Evolutionary conservation across 2,329 filamentous ascomycete genomes (phyloP), one percentile per base, ranked within the genome.

Genomic region (Aspergillus terreus): DNA sequence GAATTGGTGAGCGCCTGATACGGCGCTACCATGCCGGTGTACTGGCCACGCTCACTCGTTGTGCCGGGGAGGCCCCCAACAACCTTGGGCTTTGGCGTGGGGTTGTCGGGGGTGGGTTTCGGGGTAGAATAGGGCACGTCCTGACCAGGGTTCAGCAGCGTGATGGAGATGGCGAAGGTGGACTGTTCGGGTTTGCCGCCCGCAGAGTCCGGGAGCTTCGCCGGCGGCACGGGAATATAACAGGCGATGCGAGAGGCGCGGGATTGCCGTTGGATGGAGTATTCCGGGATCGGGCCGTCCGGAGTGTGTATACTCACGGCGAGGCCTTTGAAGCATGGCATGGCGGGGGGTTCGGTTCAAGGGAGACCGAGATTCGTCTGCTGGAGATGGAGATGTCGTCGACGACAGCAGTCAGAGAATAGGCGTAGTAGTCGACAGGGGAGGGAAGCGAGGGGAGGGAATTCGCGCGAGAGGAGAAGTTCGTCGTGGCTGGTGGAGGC

Each of bases 311-410:
- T 95, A 82, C 90, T 95, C 71, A 97, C 92, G 65, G 94, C 92
- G 76, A 99, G 91, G 75, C 94, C 94, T 80, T 97, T 95, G 79
- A 97, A 99, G 84, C 92, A 97, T 78, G 94, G 94, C 94, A 88
- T 88, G 61, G 45, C 64, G 66, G 50, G 48, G 51, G 40, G 30
- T 30, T 9, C 27, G 27, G 27, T 30, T 30, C 27, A 30, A 30
- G 46, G 44, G 21, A 32, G 23, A 47, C 32, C 35, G 38, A 53
- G 33, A 46, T 14, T 36, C 44, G 41, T 27, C 25, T 46, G 27
- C 27, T 30, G 27, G 27, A 11, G 27, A 30, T 30, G 27, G 27
- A 30, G 7, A 10, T 30, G 10, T 30, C 27, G 27, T 30, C 27
- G 10, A 30, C 6, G 27, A 15, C 32, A 7, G 38, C 40, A 17